Percentiles rank a stretch among this genome's conserved stretches.
phyloP scores from a whole-genome alignment of 768 basidiomycete species.

The Russula griseocarnosa region DNA sequence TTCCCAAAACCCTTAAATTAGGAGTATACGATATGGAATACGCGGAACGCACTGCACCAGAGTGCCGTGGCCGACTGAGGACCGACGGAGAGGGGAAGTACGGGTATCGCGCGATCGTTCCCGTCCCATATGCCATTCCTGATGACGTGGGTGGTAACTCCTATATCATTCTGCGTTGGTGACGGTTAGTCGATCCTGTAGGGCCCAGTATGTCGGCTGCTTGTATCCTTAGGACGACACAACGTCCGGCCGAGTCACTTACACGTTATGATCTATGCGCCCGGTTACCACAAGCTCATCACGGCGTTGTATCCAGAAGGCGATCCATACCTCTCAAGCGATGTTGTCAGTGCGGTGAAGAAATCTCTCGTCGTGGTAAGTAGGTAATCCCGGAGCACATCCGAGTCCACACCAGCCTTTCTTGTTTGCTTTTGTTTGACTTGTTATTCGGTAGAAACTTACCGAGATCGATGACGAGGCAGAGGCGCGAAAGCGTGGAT shows the following conservation, averaged over 20 bases:
- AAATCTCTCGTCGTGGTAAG: slow-evolving; percentile 70
- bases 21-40: slow-evolving; percentile 50
- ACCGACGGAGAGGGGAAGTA: slow-evolving; percentile 34
- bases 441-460: background rate
- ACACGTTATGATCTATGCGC: slow-evolving; percentile 67
- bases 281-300: slow-evolving; percentile 65
- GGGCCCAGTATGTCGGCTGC: slow-evolving; percentile 70
- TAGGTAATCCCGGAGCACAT: slow-evolving; percentile 13
- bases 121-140: background rate
- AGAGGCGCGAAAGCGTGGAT: slow-evolving; percentile 54
- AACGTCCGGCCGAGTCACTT: slow-evolving; percentile 77
- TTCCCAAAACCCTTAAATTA: slow-evolving; percentile 7
- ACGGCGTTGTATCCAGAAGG: slow-evolving; percentile 75
- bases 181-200: slow-evolving; percentile 26
- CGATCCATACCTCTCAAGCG: slow-evolving; percentile 61
- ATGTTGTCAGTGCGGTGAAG: slow-evolving; percentile 81
- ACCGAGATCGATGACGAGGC: slow-evolving; percentile 38
- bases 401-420: background rate
- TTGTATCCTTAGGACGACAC: slow-evolving; percentile 58
- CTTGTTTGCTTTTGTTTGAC: background rate
- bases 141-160: background rate
- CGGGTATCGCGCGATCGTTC: background rate
- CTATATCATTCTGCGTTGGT: background rate
- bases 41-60: slow-evolving; percentile 49
- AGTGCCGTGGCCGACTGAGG: slow-evolving; percentile 66